A percentile compares a stretch with the other conserved stretches of the same genome.
Evolutionary conservation across 345 rosid genomes (phyloP).

Genomic region (Citropsis articulata): DNA sequence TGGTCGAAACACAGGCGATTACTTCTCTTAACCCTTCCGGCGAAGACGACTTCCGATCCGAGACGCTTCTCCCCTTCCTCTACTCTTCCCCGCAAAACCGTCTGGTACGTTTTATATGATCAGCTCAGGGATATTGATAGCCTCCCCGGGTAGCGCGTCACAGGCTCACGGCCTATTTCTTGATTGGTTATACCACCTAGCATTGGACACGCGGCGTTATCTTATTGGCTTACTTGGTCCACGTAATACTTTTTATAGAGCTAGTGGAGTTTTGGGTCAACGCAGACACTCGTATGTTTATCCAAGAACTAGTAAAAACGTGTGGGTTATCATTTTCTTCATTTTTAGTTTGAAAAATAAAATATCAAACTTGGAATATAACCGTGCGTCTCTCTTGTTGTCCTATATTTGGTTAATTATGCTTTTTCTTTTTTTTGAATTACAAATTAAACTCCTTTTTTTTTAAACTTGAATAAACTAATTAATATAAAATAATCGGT

Average conservation of each 20-base stretch:
- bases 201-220: neutral
- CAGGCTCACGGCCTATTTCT: slow-evolving; percentile 10
- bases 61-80: neutral
- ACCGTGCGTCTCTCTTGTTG: no score
- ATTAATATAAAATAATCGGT: no score
- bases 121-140: neutral
- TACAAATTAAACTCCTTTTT: no score
- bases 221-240: neutral
- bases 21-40: slow-evolving; percentile 9
- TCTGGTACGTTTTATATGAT: neutral
- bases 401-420: no score
- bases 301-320: neutral
- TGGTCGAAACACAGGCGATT: neutral
- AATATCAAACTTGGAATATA: no score
- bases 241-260: neutral
- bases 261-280: neutral
- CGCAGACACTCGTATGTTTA: neutral
- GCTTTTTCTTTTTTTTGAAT: no score
- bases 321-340: neutral
- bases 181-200: slow-evolving; percentile 15
- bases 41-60: slow-evolving; percentile 1
- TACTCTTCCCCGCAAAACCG: neutral
- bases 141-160: slow-evolving; percentile 13
- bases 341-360: no score
- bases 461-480: no score